Conservation (phyloP, 208 protist species). For the Borovskyia barvae region DNA sequence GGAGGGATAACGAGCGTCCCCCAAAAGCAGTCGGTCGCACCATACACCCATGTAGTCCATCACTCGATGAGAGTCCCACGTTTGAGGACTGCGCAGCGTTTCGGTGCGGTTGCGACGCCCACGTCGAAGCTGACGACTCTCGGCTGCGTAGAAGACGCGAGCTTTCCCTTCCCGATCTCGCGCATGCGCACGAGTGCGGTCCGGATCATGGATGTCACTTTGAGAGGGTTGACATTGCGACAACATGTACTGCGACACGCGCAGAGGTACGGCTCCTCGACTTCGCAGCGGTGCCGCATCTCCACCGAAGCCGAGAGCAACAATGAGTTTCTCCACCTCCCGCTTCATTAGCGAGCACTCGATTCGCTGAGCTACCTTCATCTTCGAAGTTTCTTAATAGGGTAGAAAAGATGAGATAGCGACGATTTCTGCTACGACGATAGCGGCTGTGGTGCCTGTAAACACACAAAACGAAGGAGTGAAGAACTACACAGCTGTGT, state of each 20-base stretch:
- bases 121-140: constrained; percentile 3
- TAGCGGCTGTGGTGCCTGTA: too few species aligned
- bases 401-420: too few species aligned
- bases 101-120: constrained; percentile 2
- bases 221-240: constrained; percentile 45
- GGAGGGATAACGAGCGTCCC: constrained; percentile 40
- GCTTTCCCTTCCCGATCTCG: constrained; percentile 58
- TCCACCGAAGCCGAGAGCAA: constrained; percentile 50
- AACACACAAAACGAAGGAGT: too few species aligned
- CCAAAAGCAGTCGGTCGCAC: constrained; percentile 84
- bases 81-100: constrained; percentile 45
- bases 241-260: constrained; percentile 50
- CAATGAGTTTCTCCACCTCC: constrained; percentile 46
- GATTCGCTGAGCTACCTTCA: constrained; percentile 18
- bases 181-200: constrained; percentile 38
- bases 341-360: constrained; percentile 28
- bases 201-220: constrained; percentile 78
- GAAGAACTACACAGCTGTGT: too few species aligned
- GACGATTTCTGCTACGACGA: too few species aligned
- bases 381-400: too few species aligned
- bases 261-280: constrained; percentile 40
- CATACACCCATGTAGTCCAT: constrained; percentile 73
- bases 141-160: constrained; percentile 32
- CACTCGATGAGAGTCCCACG: constrained; percentile 72
- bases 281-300: not conserved